A percentile compares a stretch with the other conserved stretches of the same genome.
These are phyloP conservation scores for Coelastrella sp. DNA, from an alignment of 139 green algal genomes.

Conservation along the genomic window DNA sequence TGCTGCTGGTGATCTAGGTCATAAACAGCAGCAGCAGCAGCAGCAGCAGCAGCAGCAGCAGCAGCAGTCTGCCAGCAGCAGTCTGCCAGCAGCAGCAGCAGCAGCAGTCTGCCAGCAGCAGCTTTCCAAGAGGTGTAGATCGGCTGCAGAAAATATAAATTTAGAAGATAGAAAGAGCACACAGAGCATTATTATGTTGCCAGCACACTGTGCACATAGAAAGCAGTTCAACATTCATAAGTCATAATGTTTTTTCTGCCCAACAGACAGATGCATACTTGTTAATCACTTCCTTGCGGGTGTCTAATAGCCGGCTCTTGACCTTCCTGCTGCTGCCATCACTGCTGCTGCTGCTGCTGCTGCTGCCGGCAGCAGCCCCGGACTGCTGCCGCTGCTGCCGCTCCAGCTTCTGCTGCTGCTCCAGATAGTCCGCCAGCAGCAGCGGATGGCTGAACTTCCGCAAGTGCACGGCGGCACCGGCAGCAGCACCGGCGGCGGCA, in stretches of 20 bases:
- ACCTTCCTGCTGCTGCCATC: slow-evolving; percentile 14
- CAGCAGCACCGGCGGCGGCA: slow-evolving; percentile 27
- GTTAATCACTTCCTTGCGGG: background rate
- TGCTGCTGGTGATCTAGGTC: too few species aligned
- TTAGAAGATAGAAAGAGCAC: too few species aligned
- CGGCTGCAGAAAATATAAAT: too few species aligned
- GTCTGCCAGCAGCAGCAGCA: too few species aligned
- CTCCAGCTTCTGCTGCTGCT: slow-evolving; percentile 51
- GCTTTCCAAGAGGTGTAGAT: too few species aligned
- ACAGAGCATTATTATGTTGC: too few species aligned
- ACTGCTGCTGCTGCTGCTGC: slow-evolving; percentile 29
- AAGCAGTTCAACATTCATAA: background rate
- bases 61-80: too few species aligned
- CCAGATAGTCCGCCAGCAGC: slow-evolving; percentile 75
- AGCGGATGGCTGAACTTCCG: slow-evolving; percentile 76
- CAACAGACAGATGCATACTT: background rate
- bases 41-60: too few species aligned
- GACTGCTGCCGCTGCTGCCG: slow-evolving; percentile 38
- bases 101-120: too few species aligned
- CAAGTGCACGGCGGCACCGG: slow-evolving; percentile 60
- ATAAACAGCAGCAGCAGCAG: too few species aligned
- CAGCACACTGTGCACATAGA: background rate
- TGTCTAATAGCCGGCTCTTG: background rate
- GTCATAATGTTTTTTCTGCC: background rate
- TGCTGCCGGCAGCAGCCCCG: background rate